Percentiles rank a stretch among this genome's conserved stretches.
Conservation (phyloP, 2,329 filamentous ascomycete species). For the Rhytidhysteron rufulum region DNA sequence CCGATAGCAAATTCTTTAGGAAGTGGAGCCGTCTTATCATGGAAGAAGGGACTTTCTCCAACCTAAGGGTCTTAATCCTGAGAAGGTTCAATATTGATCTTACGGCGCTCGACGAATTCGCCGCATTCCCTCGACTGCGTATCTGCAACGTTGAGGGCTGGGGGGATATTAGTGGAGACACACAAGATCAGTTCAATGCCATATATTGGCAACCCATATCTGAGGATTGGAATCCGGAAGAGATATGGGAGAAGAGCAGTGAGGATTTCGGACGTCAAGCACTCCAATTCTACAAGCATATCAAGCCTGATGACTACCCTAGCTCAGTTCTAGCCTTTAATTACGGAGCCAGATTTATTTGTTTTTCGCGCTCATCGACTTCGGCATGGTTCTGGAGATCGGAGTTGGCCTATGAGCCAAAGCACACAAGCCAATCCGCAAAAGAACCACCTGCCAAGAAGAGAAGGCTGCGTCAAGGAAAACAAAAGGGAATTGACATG, state of each 20-base stretch:
- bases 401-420: too few species aligned
- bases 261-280: not conserved
- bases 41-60: not conserved
- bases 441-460: not conserved
- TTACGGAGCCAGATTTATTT: too few species aligned
- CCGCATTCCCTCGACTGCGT: not conserved
- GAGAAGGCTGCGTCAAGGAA: not conserved
- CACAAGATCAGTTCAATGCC: not conserved
- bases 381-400: too few species aligned
- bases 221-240: not conserved
- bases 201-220: not conserved
- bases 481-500: not conserved
- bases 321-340: too few species aligned
- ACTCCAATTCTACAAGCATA: too few species aligned
- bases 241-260: not conserved
- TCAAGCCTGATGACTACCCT: too few species aligned
- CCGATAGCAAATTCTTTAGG: not conserved
- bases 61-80: slow-evolving; percentile 1
- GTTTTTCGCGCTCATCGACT: too few species aligned
- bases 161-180: not conserved
- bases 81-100: not conserved
- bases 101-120: not conserved
- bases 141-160: slow-evolving; percentile 1
- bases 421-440: not conserved
- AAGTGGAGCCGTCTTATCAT: slow-evolving; percentile 1